Conservation (phyloP, 306 rosid genomes). For the Begonia peltatifolia region DNA sequence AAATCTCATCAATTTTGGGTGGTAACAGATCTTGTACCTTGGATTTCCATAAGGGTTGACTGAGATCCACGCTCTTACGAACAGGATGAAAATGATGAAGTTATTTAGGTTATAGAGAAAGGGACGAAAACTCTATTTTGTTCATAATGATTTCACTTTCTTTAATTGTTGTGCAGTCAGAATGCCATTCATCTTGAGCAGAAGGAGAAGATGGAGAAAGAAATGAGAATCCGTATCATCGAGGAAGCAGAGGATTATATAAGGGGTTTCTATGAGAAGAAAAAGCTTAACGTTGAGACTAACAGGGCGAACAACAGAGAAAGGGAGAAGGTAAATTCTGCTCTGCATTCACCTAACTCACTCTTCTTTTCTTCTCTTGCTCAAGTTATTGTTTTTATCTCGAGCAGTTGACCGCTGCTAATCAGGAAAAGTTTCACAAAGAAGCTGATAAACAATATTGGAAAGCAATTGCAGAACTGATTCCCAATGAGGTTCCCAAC, state of each 20-base stretch:
- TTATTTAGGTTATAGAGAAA: too few species aligned
- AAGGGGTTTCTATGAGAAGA: conserved; percentile 76
- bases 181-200: conserved; percentile 78
- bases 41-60: too few species aligned
- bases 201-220: conserved; percentile 93
- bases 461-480: conserved; percentile 88
- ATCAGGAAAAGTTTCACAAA: conserved; percentile 94
- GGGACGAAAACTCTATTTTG: too few species aligned
- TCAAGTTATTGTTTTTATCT: background rate
- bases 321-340: conserved; percentile 64
- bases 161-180: conserved; percentile 28
- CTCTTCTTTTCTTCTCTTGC: conserved; percentile 5
- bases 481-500: conserved; percentile 89
- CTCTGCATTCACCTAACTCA: conserved; percentile 2
- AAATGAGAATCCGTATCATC: conserved; percentile 68
- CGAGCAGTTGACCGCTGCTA: conserved; percentile 55
- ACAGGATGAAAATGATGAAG: too few species aligned
- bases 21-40: too few species aligned
- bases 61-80: too few species aligned
- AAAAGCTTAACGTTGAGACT: conserved; percentile 84
- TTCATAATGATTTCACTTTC: too few species aligned
- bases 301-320: conserved; percentile 78
- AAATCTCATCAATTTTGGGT: too few species aligned
- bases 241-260: conserved; percentile 94
- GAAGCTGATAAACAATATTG: conserved; percentile 94